Conservation (phyloP, 208 protist species). For the Leishmania martiniquensis region DNA sequence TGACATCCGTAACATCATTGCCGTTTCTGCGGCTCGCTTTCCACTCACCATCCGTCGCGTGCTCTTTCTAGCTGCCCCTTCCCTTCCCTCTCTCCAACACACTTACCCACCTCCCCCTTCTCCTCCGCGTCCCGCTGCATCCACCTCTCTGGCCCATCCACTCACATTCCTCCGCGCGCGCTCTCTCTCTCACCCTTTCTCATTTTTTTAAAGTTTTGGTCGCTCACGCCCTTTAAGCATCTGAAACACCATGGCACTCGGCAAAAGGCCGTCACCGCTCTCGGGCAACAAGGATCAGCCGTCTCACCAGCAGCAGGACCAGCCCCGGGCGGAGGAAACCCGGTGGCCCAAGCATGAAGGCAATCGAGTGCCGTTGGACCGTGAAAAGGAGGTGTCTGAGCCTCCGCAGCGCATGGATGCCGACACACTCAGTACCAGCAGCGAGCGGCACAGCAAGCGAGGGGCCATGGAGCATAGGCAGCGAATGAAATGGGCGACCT, state of each 20-base stretch:
- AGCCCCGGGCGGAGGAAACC: neutral
- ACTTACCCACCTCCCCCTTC: too few species aligned
- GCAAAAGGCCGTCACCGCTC: neutral
- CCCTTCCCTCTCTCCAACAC: too few species aligned
- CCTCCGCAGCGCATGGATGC: neutral
- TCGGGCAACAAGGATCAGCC: neutral
- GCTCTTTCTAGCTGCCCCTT: too few species aligned
- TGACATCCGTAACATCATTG: too few species aligned
- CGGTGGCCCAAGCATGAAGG: neutral
- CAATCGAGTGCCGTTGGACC: neutral
- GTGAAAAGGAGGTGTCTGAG: conserved; percentile 9
- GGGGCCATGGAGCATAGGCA: conserved; percentile 35
- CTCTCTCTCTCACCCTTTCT: neutral
- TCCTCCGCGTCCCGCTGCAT: too few species aligned
- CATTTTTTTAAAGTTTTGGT: neutral
- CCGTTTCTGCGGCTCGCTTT: too few species aligned
- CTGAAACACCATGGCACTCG: neutral
- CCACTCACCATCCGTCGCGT: too few species aligned
- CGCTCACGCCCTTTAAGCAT: neutral
- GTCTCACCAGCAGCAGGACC: neutral
- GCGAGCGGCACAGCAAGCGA: conserved; percentile 16
- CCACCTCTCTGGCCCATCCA: neutral
- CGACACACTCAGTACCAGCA: neutral
- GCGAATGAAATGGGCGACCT: conserved; percentile 28
- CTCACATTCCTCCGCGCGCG: neutral